Evolutionary conservation across 2,329 filamentous ascomycete genomes (phyloP), one percentile per base, ranked within the genome.

Genomic region (Daldinia sp.): DNA sequence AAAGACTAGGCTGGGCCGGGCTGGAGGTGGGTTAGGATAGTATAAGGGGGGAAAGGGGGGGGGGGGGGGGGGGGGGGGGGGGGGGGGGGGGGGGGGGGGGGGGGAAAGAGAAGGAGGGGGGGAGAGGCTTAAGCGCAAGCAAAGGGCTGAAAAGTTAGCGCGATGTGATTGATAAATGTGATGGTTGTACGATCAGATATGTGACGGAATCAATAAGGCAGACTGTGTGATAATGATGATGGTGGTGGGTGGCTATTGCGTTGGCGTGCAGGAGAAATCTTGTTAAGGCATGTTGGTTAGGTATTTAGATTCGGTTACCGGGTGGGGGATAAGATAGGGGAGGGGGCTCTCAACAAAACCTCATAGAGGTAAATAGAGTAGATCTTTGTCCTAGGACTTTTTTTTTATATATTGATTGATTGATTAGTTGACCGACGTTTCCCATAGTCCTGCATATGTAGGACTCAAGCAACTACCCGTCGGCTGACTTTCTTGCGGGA

Each of bases 381-480:
- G 42, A 13, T 12, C 42, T 48, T 48, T 6, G 10, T 23, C 12
- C 23, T 30, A 30, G 44, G 44, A 50, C 44, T 50, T 2, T 30
- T 48, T 12, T 20, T n/a, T 28, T 9, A 10, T 35, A 35, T 35
- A 10, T 7, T 35, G 7, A 35, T 10, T 10, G 33, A 50, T 50
- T 50, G 46, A 50, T 18, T 30, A 4, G 15, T 13, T 12, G 44
- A 48, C 23, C 18, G 42, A 23, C 12, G 12, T 26, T 18, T 30
- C 18, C 9, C n/a, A 30, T 18, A 51, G 46, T 51, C 46, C 46
- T 51, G 26, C 46, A 51, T 51, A 51, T 51, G 26, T 51, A 51
- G 46, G 46, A 50, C 46, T 50, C 7, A 51, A 26, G 46, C 18
- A 33, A 6, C 26, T 51, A 51, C 26, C 46, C 46, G 46, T 30